Base-by-base conservation (phyloP, 805 yeast species). In the Candida vaughaniae region DNA sequence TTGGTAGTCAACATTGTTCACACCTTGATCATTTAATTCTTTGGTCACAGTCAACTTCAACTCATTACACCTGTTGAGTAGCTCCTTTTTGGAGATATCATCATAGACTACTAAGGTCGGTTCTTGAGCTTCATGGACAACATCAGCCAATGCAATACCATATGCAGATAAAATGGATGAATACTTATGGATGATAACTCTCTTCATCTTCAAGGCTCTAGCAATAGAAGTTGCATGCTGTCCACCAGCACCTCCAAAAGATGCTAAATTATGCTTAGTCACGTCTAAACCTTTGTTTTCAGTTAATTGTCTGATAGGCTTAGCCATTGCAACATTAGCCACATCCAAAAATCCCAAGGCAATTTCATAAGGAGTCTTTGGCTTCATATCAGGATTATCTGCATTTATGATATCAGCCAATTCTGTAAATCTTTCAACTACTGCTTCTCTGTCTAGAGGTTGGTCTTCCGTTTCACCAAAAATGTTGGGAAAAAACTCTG, bases 221-320 rank as follows among this genome's bases (percentile, higher is more conserved):
- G 95, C 95, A 23, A 88, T 80, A 7, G 85, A 80, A 33, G 77
- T 80, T 2, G 93, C 90, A 58, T 85, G 90, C 60, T 88, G 96
- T 6, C 96, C 96, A 36, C 96, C 96, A 17, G 95, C 95, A 33
- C 96, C 96, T 31, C 96, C 96, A 62, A 88, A 88, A 2, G 91
- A 75, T 1, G 89, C 95, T 41, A 88, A 62, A 40, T 82, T 64
- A 56, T 88, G 95, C 8, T 73, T 65, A 7, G 83, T 56, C 0
- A 80, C 71, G 28, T 76, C 70, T 52, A 80, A 78, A 4, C 96
- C 96, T 52, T 80, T 85, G 2, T 91, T 86, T 55, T 87, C 96
- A 0, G 95, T 87, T 35, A 88, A 63, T 28, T 84, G 80, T 41
- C 96, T 71, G 36, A 88, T 85, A 2, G 96, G 95, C 43, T 95